Conservation (phyloP, 306 rosid species). For the Clitoria ternatea region DNA sequence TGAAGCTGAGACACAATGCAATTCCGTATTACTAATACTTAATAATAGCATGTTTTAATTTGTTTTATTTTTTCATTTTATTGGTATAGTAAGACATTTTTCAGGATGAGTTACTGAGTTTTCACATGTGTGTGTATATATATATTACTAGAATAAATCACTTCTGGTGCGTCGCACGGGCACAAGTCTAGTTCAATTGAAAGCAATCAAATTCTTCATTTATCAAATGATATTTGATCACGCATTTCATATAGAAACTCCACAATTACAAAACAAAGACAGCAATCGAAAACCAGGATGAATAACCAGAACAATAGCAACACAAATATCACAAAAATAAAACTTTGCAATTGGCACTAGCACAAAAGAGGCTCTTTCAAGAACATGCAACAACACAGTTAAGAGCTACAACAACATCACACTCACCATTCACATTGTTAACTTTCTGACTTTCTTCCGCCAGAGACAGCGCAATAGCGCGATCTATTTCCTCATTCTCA, state of each 20-base stretch:
- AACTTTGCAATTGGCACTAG: not conserved
- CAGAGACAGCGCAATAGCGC: conserved; percentile 83
- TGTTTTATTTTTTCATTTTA: too few relatives aligned
- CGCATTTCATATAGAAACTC: not conserved
- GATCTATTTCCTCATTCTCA: conserved; percentile 78
- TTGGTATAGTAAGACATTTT: too few relatives aligned
- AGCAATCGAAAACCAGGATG: not conserved
- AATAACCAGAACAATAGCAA: not conserved
- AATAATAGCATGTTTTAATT: too few relatives aligned
- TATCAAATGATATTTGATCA: not conserved
- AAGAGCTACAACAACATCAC: not conserved
- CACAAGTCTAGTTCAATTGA: too few relatives aligned
- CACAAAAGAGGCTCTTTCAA: not conserved
- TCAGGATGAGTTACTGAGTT: too few relatives aligned
- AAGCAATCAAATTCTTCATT: not conserved
- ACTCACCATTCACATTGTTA: conserved; percentile 66
- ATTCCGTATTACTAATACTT: too few relatives aligned
- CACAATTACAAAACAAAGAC: not conserved
- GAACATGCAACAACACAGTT: not conserved
- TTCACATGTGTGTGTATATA: too few relatives aligned
- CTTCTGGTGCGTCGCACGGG: too few relatives aligned
- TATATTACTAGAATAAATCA: too few relatives aligned
- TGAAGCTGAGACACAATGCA: too few relatives aligned
- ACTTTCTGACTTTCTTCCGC: conserved; percentile 58
- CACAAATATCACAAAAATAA: not conserved